Base-by-base conservation (phyloP, 2,329 filamentous ascomycete genomes). In the Botrytis porri region DNA sequence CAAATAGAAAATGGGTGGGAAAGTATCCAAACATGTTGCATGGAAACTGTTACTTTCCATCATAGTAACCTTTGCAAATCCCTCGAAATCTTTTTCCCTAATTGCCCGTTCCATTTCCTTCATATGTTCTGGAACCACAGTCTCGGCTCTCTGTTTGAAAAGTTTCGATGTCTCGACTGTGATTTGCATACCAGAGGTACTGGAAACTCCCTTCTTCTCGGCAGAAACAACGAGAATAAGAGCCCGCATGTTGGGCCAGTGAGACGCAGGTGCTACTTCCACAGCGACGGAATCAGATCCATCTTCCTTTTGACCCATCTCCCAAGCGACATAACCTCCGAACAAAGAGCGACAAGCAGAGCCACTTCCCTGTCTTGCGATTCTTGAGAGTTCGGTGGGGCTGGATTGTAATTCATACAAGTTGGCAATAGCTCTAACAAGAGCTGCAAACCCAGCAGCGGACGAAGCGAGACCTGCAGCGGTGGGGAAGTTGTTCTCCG, bases 401-500 rank as follows among this genome's bases (percentile, higher is more conserved):
- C 91, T 90, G 74, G 94, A 88, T 7, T 92, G 91, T 10, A 99
- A 89, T 81, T 93, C 87, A 85, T 98, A 99, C 59, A 99, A 88
- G 82, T 98, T 89, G 51, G 96, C 96, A 78, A 99, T 93, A 76
- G 93, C 95, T 73, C 94, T 89, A 32, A 98, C 90, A 9, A 92
- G 84, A 32, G 90, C 90, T 4, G 90, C 90, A 76, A 92, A 92
- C 8, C 90, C 90, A 1, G 90, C 90, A 1, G 90, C 90, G 0
- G 90, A 92, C 29, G 88, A 91, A 6, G 91, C 90, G 25, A 99
- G 90, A 10, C 96, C 96, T 7, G 96, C 96, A 39, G 96, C 96
- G 3, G 96, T 99, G 76, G 96, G 96, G 87, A 99, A 99, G 88
- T 99, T 99, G 88, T 99, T 99, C 85, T 96, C 93, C 73, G 93